phyloP scores from a whole-genome alignment of 352 stramenopile genomes.

The Peronospora destructor region DNA sequence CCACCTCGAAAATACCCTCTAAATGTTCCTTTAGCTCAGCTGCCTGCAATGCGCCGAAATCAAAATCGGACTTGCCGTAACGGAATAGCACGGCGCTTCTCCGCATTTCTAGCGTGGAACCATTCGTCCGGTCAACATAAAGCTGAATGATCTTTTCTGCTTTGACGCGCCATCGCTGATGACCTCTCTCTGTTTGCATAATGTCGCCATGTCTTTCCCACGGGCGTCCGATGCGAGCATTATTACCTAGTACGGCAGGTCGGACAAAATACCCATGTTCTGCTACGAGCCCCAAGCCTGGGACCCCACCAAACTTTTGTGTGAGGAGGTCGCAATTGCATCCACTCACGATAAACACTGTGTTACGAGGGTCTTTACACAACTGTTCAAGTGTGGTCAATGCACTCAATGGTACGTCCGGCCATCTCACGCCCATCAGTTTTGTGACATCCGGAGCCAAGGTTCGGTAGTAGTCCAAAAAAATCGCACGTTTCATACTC shows the following conservation, averaged over 20 bases:
- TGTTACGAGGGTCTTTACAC: constrained; percentile 92
- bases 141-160: constrained; percentile 95
- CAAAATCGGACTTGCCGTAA: constrained; percentile 96
- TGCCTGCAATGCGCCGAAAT: constrained; percentile 96
- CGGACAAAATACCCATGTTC: constrained; percentile 98
- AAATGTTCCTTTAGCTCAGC: constrained; percentile 96
- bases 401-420: constrained; percentile 61
- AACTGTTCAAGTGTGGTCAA: constrained; percentile 87
- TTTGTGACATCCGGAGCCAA: constrained; percentile 88
- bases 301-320: constrained; percentile 90
- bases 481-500: constrained; percentile 87
- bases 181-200: constrained; percentile 45
- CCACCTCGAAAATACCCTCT: constrained; percentile 83
- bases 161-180: constrained; percentile 91
- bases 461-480: constrained; percentile 98
- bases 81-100: constrained; percentile 97
- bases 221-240: constrained; percentile 56
- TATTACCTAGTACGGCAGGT: constrained; percentile 49
- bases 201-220: constrained; percentile 67
- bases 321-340: constrained; percentile 94
- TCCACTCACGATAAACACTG: constrained; percentile 96
- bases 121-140: constrained; percentile 97
- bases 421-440: constrained; percentile 71
- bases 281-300: constrained; percentile 93
- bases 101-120: constrained; percentile 96